phyloP scores from a whole-genome alignment of 176 grass and related monocot genomes.

The Musa troglodytarum region DNA sequence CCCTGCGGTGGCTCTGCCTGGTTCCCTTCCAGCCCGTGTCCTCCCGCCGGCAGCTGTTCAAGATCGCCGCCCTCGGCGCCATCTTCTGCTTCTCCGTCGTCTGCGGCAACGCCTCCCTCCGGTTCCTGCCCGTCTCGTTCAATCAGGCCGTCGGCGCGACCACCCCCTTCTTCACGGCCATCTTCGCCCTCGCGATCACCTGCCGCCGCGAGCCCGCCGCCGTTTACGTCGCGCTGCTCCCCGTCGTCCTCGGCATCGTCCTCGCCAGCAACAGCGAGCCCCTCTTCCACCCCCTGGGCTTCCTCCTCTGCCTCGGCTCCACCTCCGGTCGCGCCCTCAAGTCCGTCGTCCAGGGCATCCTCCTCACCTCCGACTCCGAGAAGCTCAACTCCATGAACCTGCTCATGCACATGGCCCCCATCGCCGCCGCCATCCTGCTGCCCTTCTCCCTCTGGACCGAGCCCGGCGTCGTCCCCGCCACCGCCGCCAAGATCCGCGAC shows the following conservation, averaged over 20 bases:
- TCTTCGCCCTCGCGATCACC: constrained; percentile 16
- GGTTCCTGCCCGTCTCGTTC: constrained; percentile 17
- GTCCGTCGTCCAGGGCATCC: constrained; percentile 15
- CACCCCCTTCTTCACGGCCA: constrained; percentile 21
- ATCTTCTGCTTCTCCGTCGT: constrained; percentile 16
- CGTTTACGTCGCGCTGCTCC: constrained; percentile 4
- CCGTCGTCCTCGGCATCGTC: constrained; percentile 14
- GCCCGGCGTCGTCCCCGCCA: constrained; percentile 7
- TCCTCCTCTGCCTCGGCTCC: constrained; percentile 14
- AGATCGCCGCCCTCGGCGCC: constrained; percentile 8
- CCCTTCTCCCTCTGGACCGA: constrained; percentile 1
- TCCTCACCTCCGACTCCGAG: constrained; percentile 15
- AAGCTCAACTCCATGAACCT: constrained; percentile 19
- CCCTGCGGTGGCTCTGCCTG: neutral
- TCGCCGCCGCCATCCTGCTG: constrained; percentile 10
- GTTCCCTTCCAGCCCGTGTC: neutral
- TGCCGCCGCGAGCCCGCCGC: constrained; percentile 2
- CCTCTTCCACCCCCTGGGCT: constrained; percentile 14
- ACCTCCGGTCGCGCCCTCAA: constrained; percentile 15
- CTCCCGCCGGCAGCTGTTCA: constrained; percentile 1
- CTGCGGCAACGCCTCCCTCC: constrained; percentile 19
- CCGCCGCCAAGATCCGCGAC: constrained; percentile 4
- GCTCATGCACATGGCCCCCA: constrained; percentile 18
- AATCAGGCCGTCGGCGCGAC: constrained; percentile 25
- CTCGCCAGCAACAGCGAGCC: constrained; percentile 20